phyloP scores from a whole-genome alignment of 2,329 filamentous ascomycete genomes.

The Aspergillus jensenii region DNA sequence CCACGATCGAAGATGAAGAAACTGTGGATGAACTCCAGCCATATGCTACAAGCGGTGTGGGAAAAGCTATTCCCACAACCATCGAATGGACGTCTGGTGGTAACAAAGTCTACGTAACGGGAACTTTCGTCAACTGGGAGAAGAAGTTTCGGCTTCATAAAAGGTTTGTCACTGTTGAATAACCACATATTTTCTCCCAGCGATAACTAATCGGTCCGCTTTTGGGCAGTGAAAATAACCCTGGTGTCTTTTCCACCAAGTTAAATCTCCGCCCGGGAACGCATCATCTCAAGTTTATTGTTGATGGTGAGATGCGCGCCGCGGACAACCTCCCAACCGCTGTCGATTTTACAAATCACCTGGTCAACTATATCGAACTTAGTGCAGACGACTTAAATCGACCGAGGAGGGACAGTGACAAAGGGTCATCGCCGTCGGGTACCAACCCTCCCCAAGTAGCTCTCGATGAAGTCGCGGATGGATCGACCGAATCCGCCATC shows the following conservation, averaged over 20 bases:
- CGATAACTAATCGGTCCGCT: conserved; percentile 11
- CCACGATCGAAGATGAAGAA: conserved; percentile 68
- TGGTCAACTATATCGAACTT: conserved; percentile 98
- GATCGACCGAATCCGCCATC: conserved; percentile 35
- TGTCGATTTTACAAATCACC: conserved; percentile 95
- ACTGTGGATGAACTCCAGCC: conserved; percentile 70
- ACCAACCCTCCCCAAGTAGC: conserved; percentile 47
- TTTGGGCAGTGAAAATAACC: conserved; percentile 41
- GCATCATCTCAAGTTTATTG: conserved; percentile 94
- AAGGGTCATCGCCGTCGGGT: conserved; percentile 35
- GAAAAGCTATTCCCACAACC: conserved; percentile 76
- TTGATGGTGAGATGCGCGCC: conserved; percentile 90
- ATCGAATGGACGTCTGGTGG: conserved; percentile 83
- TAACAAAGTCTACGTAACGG: conserved; percentile 93
- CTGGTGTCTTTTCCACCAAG: conserved; percentile 69
- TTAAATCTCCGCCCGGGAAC: conserved; percentile 88
- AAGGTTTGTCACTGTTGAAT: conserved; percentile 64
- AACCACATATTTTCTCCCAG: conserved; percentile 12
- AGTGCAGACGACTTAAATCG: conserved; percentile 66
- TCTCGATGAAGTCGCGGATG: conserved; percentile 34
- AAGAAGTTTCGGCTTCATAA: conserved; percentile 84
- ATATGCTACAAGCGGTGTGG: conserved; percentile 65
- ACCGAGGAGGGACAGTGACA: conserved; percentile 36
- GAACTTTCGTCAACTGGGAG: conserved; percentile 97
- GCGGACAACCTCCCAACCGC: conserved; percentile 86